A percentile compares a stretch with the other conserved stretches of the same genome.
These are phyloP conservation scores for Hypocrella siamensis DNA, from an alignment of 2,329 filamentous ascomycete species.

Conservation along the genomic window DNA sequence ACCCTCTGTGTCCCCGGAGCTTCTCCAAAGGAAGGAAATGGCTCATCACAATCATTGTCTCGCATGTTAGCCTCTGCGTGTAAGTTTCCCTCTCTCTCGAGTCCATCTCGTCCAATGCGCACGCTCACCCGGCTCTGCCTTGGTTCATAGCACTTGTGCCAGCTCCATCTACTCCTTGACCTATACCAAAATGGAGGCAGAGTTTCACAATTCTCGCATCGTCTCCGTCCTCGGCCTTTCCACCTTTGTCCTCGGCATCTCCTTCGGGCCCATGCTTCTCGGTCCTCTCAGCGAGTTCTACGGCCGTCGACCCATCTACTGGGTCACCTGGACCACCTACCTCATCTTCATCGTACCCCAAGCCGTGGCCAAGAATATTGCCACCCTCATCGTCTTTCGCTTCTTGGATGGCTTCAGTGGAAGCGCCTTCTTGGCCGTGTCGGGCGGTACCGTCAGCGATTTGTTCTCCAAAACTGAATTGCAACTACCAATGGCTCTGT, in stretches of 20 bases:
- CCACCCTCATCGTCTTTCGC: constrained; percentile 60
- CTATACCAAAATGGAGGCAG: constrained; percentile 58
- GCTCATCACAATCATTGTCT: constrained; percentile 63
- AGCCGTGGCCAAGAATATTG: constrained; percentile 67
- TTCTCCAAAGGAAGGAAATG: constrained; percentile 55
- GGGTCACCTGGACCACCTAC: constrained; percentile 58
- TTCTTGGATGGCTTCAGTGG: constrained; percentile 66
- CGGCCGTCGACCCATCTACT: constrained; percentile 67
- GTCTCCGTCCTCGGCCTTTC: constrained; percentile 71
- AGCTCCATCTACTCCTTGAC: constrained; percentile 83
- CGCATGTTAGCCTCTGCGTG: constrained; percentile 65
- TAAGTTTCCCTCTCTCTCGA: constrained; percentile 32
- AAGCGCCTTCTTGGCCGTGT: constrained; percentile 54
- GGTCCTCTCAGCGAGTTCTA: constrained; percentile 62
- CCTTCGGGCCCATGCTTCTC: constrained; percentile 46
- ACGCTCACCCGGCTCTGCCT: background rate
- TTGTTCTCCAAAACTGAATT: constrained; percentile 55
- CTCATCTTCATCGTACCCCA: constrained; percentile 69
- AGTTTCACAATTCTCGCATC: constrained; percentile 56
- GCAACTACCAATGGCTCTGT: constrained; percentile 71
- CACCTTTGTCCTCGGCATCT: constrained; percentile 63
- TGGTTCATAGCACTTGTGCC: constrained; percentile 49
- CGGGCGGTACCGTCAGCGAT: constrained; percentile 75
- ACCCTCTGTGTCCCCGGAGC: constrained; percentile 60
- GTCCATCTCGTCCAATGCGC: background rate